Conservation (phyloP, 2,329 filamentous ascomycete species). For the Periconia sp. region DNA sequence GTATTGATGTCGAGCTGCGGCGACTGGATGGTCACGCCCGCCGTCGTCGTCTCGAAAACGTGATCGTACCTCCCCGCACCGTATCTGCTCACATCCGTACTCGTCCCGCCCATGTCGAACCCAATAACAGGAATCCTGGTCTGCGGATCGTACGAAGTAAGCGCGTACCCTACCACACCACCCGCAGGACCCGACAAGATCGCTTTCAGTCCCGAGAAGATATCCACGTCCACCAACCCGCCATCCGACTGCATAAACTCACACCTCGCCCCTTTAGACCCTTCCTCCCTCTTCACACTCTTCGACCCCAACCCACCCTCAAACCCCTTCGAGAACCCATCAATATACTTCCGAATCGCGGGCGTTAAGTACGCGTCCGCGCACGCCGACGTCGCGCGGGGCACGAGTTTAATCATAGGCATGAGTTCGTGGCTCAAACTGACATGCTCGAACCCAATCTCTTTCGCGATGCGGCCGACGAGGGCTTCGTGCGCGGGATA, state of each 20-base stretch:
- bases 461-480: slow-evolving; percentile 72
- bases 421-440: slow-evolving; percentile 79
- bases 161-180: slow-evolving; percentile 88
- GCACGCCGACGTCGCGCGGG: slow-evolving; percentile 73
- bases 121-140: slow-evolving; percentile 87
- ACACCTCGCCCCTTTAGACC: slow-evolving; percentile 73
- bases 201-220: slow-evolving; percentile 80
- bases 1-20: slow-evolving; percentile 95
- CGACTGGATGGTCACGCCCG: slow-evolving; percentile 90
- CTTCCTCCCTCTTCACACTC: slow-evolving; percentile 68
- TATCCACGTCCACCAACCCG: slow-evolving; percentile 69
- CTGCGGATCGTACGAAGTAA: slow-evolving; percentile 83
- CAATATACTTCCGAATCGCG: slow-evolving; percentile 75
- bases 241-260: slow-evolving; percentile 96
- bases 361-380: slow-evolving; percentile 81
- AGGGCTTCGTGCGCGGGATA: slow-evolving; percentile 83
- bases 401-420: slow-evolving; percentile 85
- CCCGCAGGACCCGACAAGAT: slow-evolving; percentile 91
- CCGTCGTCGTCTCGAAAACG: slow-evolving; percentile 91
- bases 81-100: slow-evolving; percentile 87
- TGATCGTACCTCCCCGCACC: slow-evolving; percentile 86
- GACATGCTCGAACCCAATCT: slow-evolving; percentile 82
- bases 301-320: slow-evolving; percentile 75
- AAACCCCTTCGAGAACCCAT: slow-evolving; percentile 78
- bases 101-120: slow-evolving; percentile 95